Percentiles rank a stretch among this genome's conserved stretches.
Evolutionary conservation across 2,329 filamentous ascomycete genomes (phyloP).

Genomic region (Arthrobotrys megalospora): DNA sequence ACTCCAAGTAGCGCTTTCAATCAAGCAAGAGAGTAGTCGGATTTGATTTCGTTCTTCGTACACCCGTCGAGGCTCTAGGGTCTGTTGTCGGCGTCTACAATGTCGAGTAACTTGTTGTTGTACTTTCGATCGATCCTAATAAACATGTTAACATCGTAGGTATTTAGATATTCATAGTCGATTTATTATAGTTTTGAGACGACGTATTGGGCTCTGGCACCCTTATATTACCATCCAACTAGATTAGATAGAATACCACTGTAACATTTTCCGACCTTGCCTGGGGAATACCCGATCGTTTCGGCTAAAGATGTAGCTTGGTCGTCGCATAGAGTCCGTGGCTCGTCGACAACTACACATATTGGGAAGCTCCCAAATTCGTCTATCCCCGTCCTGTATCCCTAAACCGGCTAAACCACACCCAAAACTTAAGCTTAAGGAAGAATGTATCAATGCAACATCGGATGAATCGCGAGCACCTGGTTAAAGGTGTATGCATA

Average conservation of each 20-base stretch:
- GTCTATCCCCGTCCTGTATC: constrained; percentile 19
- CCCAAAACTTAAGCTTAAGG: constrained; percentile 19
- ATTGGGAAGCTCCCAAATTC: constrained; percentile 42
- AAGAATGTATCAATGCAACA: constrained; percentile 20
- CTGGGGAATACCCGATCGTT: constrained; percentile 15
- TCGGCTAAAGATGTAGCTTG: constrained; percentile 33
- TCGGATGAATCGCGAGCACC: constrained; percentile 14
- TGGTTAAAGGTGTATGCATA: neutral
- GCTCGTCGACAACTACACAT: constrained; percentile 29
- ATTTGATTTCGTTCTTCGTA: neutral
- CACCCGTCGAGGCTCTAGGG: neutral
- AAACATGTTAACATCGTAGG: no score
- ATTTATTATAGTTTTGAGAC: no score
- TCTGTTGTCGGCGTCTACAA: neutral
- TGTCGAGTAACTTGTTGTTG: no score
- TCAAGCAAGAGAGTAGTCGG: no score
- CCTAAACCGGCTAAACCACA: constrained; percentile 29
- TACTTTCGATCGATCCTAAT: no score
- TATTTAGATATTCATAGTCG: no score
- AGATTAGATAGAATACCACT: neutral
- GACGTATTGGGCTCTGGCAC: neutral
- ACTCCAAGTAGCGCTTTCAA: no score
- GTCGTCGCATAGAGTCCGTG: constrained; percentile 28
- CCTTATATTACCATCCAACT: constrained; percentile 3
- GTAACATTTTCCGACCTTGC: neutral